phyloP scores from a whole-genome alignment of 768 basidiomycete genomes.

The Polyporus arcularius region DNA sequence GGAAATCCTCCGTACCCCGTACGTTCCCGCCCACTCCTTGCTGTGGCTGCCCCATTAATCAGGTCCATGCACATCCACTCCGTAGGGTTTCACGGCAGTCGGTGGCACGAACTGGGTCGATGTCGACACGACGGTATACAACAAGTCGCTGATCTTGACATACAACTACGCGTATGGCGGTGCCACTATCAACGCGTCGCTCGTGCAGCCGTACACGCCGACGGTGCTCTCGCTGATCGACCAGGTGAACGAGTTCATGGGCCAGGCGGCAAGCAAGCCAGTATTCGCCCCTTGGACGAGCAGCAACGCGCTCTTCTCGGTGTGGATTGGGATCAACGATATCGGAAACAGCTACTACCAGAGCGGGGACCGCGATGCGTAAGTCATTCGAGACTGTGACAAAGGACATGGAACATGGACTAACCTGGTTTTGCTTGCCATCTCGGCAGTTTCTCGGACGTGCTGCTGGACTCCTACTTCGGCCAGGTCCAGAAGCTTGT shows the following conservation, averaged over 20 bases:
- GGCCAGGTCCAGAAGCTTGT: constrained; percentile 51
- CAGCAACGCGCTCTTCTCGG: constrained; percentile 57
- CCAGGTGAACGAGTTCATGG: constrained; percentile 62
- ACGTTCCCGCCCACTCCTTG: constrained; percentile 2
- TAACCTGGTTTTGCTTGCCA: background rate
- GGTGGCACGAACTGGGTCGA: constrained; percentile 66
- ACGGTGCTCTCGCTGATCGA: constrained; percentile 57
- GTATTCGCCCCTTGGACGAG: constrained; percentile 56
- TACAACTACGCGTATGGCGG: constrained; percentile 72
- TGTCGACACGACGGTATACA: constrained; percentile 50
- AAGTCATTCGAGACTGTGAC: constrained; percentile 22
- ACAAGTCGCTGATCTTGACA: constrained; percentile 53
- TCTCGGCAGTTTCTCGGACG: constrained; percentile 45
- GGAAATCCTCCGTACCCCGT: constrained; percentile 56
- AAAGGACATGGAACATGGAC: constrained; percentile 3
- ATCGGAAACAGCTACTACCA: constrained; percentile 55
- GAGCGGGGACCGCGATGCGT: constrained; percentile 51
- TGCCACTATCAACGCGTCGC: constrained; percentile 60
- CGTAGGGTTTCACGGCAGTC: constrained; percentile 48
- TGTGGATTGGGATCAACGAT: constrained; percentile 78
- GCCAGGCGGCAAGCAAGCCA: constrained; percentile 48
- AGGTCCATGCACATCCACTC: background rate
- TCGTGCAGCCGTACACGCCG: constrained; percentile 55
- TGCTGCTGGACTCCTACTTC: constrained; percentile 51
- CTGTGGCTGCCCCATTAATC: background rate